Conservation (phyloP, 176 grass and related monocot species). For the Elymus sibiricus region DNA sequence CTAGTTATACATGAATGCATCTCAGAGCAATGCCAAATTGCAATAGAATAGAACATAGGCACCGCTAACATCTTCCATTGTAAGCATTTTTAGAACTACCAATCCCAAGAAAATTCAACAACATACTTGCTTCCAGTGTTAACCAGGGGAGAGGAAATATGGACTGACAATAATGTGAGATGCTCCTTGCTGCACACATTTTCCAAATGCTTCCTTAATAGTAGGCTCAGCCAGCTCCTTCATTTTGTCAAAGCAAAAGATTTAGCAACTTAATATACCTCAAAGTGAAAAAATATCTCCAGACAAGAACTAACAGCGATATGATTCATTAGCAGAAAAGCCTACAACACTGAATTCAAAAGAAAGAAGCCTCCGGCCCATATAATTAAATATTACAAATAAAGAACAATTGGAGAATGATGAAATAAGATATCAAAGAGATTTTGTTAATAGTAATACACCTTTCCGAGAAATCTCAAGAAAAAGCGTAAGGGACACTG, state of each 20-base stretch:
- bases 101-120: too few relatives aligned
- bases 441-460: not conserved
- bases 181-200: conserved; percentile 74
- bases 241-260: conserved; percentile 17
- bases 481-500: not conserved
- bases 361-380: not conserved
- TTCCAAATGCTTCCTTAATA: conserved; percentile 75
- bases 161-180: conserved; percentile 64
- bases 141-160: conserved; percentile 88
- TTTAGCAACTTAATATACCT: not conserved
- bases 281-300: not conserved
- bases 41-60: too few relatives aligned
- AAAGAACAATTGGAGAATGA: not conserved
- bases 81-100: too few relatives aligned
- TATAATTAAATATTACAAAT: not conserved
- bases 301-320: not conserved
- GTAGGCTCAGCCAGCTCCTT: conserved; percentile 83
- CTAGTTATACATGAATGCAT: too few relatives aligned
- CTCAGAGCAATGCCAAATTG: too few relatives aligned
- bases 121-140: conserved; percentile 80
- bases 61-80: too few relatives aligned
- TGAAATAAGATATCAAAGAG: not conserved
- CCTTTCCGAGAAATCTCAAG: not conserved
- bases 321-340: not conserved
- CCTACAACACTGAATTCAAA: not conserved